These are phyloP conservation scores for Sarcocystis neurona DNA, from an alignment of 169 alveolate species.

Conservation along the genomic window DNA sequence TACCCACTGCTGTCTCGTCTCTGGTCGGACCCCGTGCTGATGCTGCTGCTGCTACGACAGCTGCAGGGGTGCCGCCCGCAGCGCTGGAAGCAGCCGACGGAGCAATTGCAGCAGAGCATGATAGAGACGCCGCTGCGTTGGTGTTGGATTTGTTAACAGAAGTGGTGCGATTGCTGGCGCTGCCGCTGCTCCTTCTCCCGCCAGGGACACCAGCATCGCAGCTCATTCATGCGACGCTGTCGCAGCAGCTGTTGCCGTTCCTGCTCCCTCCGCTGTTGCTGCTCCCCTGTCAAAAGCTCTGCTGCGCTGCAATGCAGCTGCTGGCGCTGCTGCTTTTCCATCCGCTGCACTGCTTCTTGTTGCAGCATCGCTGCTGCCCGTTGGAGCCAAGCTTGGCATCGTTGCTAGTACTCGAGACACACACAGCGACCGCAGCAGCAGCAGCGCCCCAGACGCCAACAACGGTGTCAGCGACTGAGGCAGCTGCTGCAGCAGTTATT, in stretches of 20 bases:
- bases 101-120: too few relatives aligned
- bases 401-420: background rate
- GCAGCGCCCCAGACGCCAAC: background rate
- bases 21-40: too few relatives aligned
- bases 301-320: slow-evolving; percentile 6
- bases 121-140: too few relatives aligned
- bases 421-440: background rate
- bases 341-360: background rate
- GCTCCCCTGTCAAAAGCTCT: background rate
- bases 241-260: background rate
- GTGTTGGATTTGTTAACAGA: background rate
- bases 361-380: background rate
- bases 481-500: background rate
- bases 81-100: too few relatives aligned
- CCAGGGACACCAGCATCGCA: background rate
- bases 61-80: background rate
- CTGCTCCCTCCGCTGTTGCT: background rate
- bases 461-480: background rate
- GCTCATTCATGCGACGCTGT: background rate
- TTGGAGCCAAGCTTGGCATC: background rate
- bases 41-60: background rate
- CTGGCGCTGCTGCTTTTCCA: slow-evolving; percentile 11
- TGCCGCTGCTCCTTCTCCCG: background rate
- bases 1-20: background rate
- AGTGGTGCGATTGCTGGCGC: background rate